A percentile compares a stretch with the other conserved stretches of the same genome.
These are phyloP conservation scores for Physocladia obscura DNA, from an alignment of 192 early-diverging fungal genomes.

Conservation along the genomic window DNA sequence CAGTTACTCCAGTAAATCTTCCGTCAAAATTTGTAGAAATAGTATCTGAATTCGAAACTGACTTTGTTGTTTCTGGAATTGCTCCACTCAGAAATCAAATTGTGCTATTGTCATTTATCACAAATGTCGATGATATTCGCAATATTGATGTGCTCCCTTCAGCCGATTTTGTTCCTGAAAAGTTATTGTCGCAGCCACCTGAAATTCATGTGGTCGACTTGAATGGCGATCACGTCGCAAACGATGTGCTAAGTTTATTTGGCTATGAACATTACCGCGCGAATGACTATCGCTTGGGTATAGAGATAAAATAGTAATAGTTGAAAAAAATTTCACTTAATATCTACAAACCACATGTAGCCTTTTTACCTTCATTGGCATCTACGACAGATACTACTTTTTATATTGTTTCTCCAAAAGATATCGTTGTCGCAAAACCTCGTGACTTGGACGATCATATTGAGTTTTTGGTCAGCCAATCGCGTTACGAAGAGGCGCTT, in stretches of 20 bases:
- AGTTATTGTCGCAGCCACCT: constrained; percentile 61
- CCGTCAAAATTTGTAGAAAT: constrained; percentile 61
- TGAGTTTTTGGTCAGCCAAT: constrained; percentile 84
- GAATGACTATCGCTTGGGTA: constrained; percentile 90
- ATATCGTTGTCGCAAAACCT: constrained; percentile 84
- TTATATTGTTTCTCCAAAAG: constrained; percentile 92
- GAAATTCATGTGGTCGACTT: constrained; percentile 87
- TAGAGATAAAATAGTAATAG: not conserved
- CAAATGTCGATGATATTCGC: constrained; percentile 53
- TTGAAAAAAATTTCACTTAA: not conserved
- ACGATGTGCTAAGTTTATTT: constrained; percentile 81
- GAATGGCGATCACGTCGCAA: constrained; percentile 80
- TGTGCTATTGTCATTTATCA: constrained; percentile 69
- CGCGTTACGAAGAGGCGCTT: constrained; percentile 79
- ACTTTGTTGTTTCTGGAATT: constrained; percentile 83
- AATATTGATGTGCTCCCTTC: constrained; percentile 50
- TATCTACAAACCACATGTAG: not conserved
- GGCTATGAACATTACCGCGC: constrained; percentile 86
- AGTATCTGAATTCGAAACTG: constrained; percentile 69
- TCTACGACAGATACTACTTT: constrained; percentile 70
- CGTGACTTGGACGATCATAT: constrained; percentile 92
- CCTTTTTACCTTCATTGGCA: constrained; percentile 16
- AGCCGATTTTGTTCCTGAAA: not conserved
- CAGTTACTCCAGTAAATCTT: constrained; percentile 28
- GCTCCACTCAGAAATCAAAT: constrained; percentile 75